Percentiles rank a stretch among this genome's conserved stretches.
These are phyloP conservation scores for Sphagnum contortum DNA, from an alignment of 225 moss, liverwort and hornwort genomes.

Conservation along the genomic window DNA sequence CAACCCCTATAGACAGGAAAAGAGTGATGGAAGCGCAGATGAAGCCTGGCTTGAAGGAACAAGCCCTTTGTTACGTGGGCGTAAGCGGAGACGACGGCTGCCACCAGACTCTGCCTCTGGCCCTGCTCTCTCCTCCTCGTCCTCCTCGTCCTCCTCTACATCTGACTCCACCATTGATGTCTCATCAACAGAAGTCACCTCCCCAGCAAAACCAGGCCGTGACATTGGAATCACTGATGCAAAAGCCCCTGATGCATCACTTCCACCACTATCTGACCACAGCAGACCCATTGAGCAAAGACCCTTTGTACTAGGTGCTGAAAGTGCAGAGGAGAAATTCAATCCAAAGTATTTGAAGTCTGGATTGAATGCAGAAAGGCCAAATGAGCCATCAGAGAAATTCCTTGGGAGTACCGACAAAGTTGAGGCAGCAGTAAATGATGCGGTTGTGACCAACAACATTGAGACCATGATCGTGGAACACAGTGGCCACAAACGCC, in stretches of 20 bases:
- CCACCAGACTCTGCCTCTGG: slow-evolving; percentile 41
- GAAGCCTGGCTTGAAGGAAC: slow-evolving; percentile 99
- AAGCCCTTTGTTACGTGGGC: slow-evolving; percentile 60
- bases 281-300: no score
- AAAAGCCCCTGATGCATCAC: slow-evolving; percentile 11
- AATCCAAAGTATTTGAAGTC: neutral
- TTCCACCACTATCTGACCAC: neutral
- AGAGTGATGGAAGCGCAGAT: slow-evolving; percentile 96
- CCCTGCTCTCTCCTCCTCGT: slow-evolving; percentile 56
- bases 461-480: slow-evolving; percentile 29
- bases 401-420: slow-evolving; percentile 28
- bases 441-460: slow-evolving; percentile 25
- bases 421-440: slow-evolving; percentile 25
- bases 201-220: slow-evolving; percentile 52
- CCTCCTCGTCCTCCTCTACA: slow-evolving; percentile 67
- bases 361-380: no score
- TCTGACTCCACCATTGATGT: slow-evolving; percentile 51
- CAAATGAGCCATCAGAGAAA: slow-evolving; percentile 16
- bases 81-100: slow-evolving; percentile 63
- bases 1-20: slow-evolving; percentile 94
- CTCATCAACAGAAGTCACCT: slow-evolving; percentile 66
- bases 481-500: slow-evolving; percentile 52
- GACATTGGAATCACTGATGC: slow-evolving; percentile 28
- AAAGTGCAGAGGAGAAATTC: slow-evolving; percentile 21
- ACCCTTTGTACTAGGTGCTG: slow-evolving; percentile 8